Conservation (phyloP, 2,329 filamentous ascomycete species). For the Septoria linicola region DNA sequence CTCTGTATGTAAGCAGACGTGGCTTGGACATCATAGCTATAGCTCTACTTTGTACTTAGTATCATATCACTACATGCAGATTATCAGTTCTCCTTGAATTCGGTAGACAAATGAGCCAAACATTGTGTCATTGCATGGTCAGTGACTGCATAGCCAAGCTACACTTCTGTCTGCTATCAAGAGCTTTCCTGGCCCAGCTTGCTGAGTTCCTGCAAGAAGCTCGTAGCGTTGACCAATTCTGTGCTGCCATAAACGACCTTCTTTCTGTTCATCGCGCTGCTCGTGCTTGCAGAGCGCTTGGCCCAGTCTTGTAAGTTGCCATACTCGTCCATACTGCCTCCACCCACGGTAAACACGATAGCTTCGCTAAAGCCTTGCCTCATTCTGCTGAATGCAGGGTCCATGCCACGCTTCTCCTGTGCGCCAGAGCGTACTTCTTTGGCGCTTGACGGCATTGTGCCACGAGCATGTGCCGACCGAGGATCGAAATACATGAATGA, state of each 20-base stretch:
- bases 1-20: background rate
- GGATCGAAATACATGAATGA: conserved; percentile 97
- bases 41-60: too few species aligned
- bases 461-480: conserved; percentile 85
- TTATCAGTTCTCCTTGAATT: too few species aligned
- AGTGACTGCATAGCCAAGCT: too few species aligned
- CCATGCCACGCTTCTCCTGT: conserved; percentile 39
- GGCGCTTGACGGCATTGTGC: conserved; percentile 82
- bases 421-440: conserved; percentile 34
- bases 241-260: conserved; percentile 94
- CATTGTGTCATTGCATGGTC: too few species aligned
- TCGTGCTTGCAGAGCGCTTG: conserved; percentile 62
- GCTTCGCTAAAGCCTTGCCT: conserved; percentile 43
- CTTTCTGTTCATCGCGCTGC: conserved; percentile 62
- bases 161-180: conserved; percentile 25
- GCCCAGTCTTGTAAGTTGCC: conserved; percentile 98
- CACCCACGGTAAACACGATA: conserved; percentile 57
- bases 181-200: conserved; percentile 57
- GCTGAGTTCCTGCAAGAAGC: conserved; percentile 61
- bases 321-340: conserved; percentile 98
- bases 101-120: background rate
- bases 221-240: conserved; percentile 63
- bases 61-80: too few species aligned
- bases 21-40: background rate
- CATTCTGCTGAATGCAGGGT: conserved; percentile 28